Evolutionary conservation across 2,329 filamentous ascomycete species (phyloP), one percentile per base, ranked within the genome.

Genomic region (Raffaelea ambrosiae): DNA sequence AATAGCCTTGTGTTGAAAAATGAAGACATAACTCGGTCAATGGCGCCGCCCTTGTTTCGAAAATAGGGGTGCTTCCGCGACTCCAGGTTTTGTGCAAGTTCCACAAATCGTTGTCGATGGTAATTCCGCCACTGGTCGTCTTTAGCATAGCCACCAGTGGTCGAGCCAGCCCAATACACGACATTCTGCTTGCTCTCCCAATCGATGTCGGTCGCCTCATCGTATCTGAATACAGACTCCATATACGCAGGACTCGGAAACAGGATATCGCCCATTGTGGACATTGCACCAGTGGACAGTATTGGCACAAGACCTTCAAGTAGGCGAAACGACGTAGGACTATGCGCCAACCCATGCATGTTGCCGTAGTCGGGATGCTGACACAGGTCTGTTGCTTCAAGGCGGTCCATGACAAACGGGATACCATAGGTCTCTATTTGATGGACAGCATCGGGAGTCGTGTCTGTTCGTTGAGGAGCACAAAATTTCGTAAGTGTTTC

Each of bases 151-250:
- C 68, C 74, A 3, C 77, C 77, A 0, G 76, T 79, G 0, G 67
- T 77, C 0, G 71, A 76, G 0, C 77, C 78, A 0, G 71, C 68
- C 78, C 77, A 81, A 56, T 80, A 81, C 0, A 80, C 55, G 3
- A 67, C 69, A 33, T 72, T 69, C 2, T 53, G 53, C 54, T 81
- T 82, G 5, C 62, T 43, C 0, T 69, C 58, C 75, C 76, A 81
- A 0, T 61, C 56, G 0, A 67, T 39, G 49, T 78, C 76, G 3
- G 5, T 63, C 7, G 26, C 13, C 26, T 7, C 7, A 13, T 29
- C 26, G 26, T 29, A 29, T 13, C 7, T 29, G 26, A 29, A 29
- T 7, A 13, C 7, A 7, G 7, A 7, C 13, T 29, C 26, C 7
- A 29, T 7, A 13, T 29, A 29, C 7, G 7, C 26, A 7, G 26